phyloP scores from a whole-genome alignment of 805 yeast species.

The Metschnikowia similis region DNA sequence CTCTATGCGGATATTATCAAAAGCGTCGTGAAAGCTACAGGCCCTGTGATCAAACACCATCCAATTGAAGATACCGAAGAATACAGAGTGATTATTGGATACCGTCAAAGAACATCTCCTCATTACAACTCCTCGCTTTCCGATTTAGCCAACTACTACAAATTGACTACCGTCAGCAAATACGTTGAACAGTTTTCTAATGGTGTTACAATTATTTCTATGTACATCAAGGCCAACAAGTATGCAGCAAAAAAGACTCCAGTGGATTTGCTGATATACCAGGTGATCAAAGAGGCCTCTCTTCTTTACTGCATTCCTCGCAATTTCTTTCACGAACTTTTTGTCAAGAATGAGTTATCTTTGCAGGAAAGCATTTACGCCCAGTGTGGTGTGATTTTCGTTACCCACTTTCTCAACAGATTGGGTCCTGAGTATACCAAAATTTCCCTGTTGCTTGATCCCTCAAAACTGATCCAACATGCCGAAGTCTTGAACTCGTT shows the following conservation, averaged over 20 bases:
- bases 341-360: constrained; percentile 72
- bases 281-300: constrained; percentile 91
- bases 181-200: constrained; percentile 92
- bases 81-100: constrained; percentile 85
- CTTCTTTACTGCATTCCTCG: constrained; percentile 87
- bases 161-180: constrained; percentile 77
- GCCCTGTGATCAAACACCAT: constrained; percentile 88
- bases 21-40: constrained; percentile 69
- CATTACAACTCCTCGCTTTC: constrained; percentile 84
- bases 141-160: constrained; percentile 84
- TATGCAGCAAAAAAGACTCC: constrained; percentile 34
- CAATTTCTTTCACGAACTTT: constrained; percentile 70
- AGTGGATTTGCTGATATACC: constrained; percentile 75
- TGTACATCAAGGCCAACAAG: constrained; percentile 56
- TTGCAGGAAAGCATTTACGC: constrained; percentile 94
- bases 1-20: constrained; percentile 70
- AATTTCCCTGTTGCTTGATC: constrained; percentile 59
- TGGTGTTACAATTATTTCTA: constrained; percentile 80
- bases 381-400: constrained; percentile 88
- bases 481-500: constrained; percentile 73
- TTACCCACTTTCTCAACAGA: constrained; percentile 90
- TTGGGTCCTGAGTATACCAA: constrained; percentile 85
- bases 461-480: constrained; percentile 57
- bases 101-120: constrained; percentile 76
- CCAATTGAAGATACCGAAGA: constrained; percentile 78